These are phyloP conservation scores for Exophiala calicioides DNA, from an alignment of 2,329 filamentous ascomycete species.

Conservation along the genomic window DNA sequence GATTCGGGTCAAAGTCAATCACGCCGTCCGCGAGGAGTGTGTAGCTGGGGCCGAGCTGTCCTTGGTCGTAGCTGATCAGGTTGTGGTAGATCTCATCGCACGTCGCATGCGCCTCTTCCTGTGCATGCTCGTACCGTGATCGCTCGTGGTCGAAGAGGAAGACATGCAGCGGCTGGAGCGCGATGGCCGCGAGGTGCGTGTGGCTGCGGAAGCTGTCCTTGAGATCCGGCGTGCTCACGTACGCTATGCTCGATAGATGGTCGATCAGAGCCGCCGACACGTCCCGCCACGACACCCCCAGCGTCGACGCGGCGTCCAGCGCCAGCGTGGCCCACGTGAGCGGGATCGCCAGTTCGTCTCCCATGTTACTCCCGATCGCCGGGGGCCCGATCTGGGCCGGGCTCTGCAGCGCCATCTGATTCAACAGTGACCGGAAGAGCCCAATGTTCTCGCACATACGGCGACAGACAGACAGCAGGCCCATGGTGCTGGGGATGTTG, in stretches of 20 bases:
- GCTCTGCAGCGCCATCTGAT: conserved; percentile 25
- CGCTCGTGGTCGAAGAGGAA: conserved; percentile 27
- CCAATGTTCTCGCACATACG: conserved; percentile 31
- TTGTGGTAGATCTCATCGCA: conserved; percentile 32
- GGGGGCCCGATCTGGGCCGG: conserved; percentile 30
- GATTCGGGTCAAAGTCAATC: conserved; percentile 31
- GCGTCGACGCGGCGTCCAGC: conserved; percentile 26
- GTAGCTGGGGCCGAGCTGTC: conserved; percentile 25
- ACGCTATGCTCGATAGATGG: conserved; percentile 29
- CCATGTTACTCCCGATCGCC: conserved; percentile 22
- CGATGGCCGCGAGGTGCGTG: conserved; percentile 28
- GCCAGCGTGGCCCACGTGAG: conserved; percentile 28
- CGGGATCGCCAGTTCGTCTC: conserved; percentile 26
- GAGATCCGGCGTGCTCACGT: conserved; percentile 29
- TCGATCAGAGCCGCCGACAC: conserved; percentile 30
- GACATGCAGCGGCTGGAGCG: conserved; percentile 29
- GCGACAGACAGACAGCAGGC: conserved; percentile 28
- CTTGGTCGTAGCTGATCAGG: conserved; percentile 26
- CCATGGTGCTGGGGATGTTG: conserved; percentile 30
- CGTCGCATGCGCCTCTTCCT: conserved; percentile 17
- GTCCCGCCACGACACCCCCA: conserved; percentile 30
- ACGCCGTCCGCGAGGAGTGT: conserved; percentile 29
- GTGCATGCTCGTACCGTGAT: conserved; percentile 17
- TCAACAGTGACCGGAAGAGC: conserved; percentile 28
- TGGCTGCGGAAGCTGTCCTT: conserved; percentile 28